These are phyloP conservation scores for Citrus inodora DNA, from an alignment of 345 rosid species.

Conservation along the genomic window DNA sequence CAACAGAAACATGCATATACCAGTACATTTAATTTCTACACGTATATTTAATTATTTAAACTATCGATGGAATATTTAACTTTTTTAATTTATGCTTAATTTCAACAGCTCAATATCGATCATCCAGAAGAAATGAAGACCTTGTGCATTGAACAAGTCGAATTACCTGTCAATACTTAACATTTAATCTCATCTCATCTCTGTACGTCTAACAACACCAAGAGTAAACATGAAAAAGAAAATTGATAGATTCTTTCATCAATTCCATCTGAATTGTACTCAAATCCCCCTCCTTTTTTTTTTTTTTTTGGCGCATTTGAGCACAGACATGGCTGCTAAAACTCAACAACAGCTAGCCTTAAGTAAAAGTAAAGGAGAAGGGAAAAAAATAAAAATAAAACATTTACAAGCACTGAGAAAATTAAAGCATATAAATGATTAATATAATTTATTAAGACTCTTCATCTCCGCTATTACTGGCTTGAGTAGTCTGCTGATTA, in stretches of 20 bases:
- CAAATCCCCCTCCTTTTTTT: background rate
- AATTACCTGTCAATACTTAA: background rate
- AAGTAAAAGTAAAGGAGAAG: no score
- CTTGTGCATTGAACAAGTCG: background rate
- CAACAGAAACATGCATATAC: no score
- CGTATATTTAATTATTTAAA: background rate
- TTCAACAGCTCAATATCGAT: background rate
- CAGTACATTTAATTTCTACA: background rate
- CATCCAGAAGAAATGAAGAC: background rate
- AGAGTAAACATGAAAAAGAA: background rate
- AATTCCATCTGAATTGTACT: background rate
- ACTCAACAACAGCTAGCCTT: background rate
- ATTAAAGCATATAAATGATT: background rate
- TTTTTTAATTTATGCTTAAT: background rate
- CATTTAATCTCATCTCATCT: background rate
- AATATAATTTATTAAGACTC: constrained; percentile 16
- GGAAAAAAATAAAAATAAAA: background rate
- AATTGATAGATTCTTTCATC: background rate
- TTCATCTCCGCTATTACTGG: constrained; percentile 30
- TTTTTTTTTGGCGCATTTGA: background rate
- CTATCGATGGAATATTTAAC: background rate
- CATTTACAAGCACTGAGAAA: background rate
- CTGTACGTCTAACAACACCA: background rate
- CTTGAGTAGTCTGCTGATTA: constrained; percentile 18
- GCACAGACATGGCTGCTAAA: background rate